Base-by-base conservation (phyloP, 305 asterid species). In the Rubia tinctorum region DNA sequence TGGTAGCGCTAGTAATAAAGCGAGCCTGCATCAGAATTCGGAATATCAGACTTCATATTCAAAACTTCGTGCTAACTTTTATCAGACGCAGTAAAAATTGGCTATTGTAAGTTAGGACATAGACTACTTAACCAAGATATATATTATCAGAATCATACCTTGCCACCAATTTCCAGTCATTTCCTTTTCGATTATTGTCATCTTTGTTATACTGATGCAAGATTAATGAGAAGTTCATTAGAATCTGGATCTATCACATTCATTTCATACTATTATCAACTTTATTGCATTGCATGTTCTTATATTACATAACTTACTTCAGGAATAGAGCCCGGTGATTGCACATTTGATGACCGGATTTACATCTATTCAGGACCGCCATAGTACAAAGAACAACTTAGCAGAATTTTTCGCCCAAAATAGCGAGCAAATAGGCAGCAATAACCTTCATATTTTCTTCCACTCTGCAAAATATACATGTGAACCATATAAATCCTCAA, bases 151-250 rank as follows among this genome's bases (percentile, higher is more conserved):
- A 73, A 42, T 60, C 69, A 51, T 82, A 88, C 97, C 97, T 84
- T 88, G 82, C 97, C 96, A 89, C 97, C 96, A 89, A 82, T 91
- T 86, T 77, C 97, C 97, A 76, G 55, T 86, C 79, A 66, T 79
- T 73, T 17, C 84, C 90, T 68, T 80, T 83, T 44, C 58, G 83
- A 74, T 85, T 86, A 80, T 17, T 79, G 25, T 73, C 86, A 56
- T 83, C 87, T 77, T 88, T 89, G 74, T 86, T 86, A 63, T 70
- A 61, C 97, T 91, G 83, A 66, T 76, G 30, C 23, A 75, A 39
- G 53, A 18, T 51, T 51, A 34, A 34, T 34, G 22, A 55, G 14
- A 68, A 53, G 22, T 20, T 68, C 40, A 55, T 64, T 23, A 75
- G 63, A 23, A 53, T 17, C 20, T 66, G 53, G 45, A 6, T 66